phyloP scores from a whole-genome alignment of 129 eudicot species.

The Flaveria ramosissima region DNA sequence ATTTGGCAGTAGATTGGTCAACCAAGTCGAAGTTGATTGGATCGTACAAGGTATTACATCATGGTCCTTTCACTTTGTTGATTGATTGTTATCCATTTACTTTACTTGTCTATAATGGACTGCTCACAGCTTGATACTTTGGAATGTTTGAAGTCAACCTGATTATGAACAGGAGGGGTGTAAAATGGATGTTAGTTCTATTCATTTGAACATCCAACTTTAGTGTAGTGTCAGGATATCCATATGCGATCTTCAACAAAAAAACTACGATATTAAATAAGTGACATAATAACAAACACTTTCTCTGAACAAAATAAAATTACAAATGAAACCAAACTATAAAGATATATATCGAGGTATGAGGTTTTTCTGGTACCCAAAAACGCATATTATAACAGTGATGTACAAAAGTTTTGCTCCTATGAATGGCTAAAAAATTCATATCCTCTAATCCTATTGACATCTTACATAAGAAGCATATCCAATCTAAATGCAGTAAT shows the following conservation, averaged over 20 bases:
- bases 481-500: neutral
- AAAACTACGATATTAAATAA: neutral
- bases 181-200: neutral
- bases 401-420: neutral
- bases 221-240: neutral
- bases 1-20: constrained; percentile 76
- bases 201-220: neutral
- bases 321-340: constrained; percentile 4
- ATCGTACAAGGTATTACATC: constrained; percentile 67
- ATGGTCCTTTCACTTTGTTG: neutral
- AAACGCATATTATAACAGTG: neutral
- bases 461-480: neutral
- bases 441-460: neutral
- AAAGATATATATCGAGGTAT: too few relatives aligned
- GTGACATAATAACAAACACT: neutral
- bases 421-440: neutral
- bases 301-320: neutral
- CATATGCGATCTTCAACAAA: neutral
- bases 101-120: neutral
- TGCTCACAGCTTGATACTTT: neutral
- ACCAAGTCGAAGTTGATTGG: constrained; percentile 65
- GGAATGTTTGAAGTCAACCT: neutral
- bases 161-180: neutral
- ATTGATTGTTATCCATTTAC: neutral
- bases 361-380: too few relatives aligned